These are phyloP conservation scores for Sordariomycetes sp. DNA, from an alignment of 2,329 filamentous ascomycete species.

Conservation along the genomic window DNA sequence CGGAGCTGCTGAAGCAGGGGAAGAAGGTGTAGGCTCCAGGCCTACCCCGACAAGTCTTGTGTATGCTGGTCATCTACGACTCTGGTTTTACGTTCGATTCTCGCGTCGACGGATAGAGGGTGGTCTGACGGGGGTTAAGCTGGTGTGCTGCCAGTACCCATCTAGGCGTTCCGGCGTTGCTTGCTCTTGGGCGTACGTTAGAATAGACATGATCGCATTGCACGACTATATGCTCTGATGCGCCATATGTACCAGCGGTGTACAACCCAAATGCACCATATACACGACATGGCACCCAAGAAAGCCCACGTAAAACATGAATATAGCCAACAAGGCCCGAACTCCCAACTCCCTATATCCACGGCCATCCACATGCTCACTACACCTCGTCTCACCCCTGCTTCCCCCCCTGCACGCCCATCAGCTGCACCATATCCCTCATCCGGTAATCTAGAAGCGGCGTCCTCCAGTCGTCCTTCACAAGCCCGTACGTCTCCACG, in stretches of 20 bases:
- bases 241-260: not conserved
- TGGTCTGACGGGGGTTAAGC: not conserved
- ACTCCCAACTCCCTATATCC: not conserved
- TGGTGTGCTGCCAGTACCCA: not conserved
- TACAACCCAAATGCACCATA: not conserved
- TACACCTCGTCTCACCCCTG: not conserved
- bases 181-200: not conserved
- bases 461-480: constrained; percentile 55
- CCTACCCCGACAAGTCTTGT: no score
- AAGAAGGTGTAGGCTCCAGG: constrained; percentile 36
- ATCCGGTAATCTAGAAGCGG: constrained; percentile 51
- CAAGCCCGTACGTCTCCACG: constrained; percentile 49
- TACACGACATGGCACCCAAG: not conserved
- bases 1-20: constrained; percentile 55
- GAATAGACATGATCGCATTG: not conserved
- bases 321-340: not conserved
- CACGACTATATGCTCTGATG: not conserved
- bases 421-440: constrained; percentile 49
- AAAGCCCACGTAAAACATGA: not conserved
- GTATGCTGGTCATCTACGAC: no score
- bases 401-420: constrained; percentile 12
- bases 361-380: not conserved
- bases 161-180: not conserved
- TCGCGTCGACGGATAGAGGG: no score
- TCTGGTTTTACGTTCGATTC: no score